Conservation (phyloP, 495 filamentous ascomycete genomes). For the Polyplosphaeria fusca region DNA sequence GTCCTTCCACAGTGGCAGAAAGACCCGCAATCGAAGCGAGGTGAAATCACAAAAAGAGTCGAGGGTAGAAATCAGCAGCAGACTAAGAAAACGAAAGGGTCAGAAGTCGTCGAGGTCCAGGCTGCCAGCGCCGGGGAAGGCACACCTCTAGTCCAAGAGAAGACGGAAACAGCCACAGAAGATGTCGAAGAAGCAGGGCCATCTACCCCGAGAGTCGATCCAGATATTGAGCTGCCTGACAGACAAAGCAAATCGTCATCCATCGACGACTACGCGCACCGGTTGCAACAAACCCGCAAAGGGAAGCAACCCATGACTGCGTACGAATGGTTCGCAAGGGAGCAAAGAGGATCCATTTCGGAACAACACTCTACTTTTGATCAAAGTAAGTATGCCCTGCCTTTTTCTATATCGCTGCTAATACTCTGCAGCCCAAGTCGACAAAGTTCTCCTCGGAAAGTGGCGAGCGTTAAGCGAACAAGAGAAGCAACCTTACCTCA, state of each 20-base stretch:
- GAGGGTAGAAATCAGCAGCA: not conserved
- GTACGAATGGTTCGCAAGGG: not conserved
- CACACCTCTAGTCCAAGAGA: not conserved
- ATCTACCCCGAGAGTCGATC: not conserved
- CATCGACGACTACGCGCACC: not conserved
- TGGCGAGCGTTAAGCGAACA: slow-evolving; percentile 15
- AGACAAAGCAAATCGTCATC: not conserved
- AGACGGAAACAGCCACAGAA: not conserved
- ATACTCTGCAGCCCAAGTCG: slow-evolving; percentile 5
- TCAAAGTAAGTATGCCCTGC: not conserved
- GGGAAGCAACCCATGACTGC: not conserved
- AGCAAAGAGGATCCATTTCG: not conserved
- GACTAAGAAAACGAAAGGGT: not conserved
- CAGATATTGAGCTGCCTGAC: not conserved
- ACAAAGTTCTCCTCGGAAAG: not conserved
- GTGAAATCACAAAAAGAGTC: not conserved
- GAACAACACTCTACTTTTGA: not conserved
- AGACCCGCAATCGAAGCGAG: slow-evolving; percentile 14
- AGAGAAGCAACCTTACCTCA: slow-evolving; percentile 15
- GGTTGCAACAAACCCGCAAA: not conserved
- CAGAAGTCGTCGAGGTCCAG: not conserved
- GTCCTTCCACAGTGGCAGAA: slow-evolving; percentile 25
- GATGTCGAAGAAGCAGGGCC: not conserved
- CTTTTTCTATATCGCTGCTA: not conserved
- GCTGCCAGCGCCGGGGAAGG: not conserved